A percentile compares a stretch with the other conserved stretches of the same genome.
Conservation (phyloP, 78 protist genomes). For the Planoprotostelium fungivorum region DNA sequence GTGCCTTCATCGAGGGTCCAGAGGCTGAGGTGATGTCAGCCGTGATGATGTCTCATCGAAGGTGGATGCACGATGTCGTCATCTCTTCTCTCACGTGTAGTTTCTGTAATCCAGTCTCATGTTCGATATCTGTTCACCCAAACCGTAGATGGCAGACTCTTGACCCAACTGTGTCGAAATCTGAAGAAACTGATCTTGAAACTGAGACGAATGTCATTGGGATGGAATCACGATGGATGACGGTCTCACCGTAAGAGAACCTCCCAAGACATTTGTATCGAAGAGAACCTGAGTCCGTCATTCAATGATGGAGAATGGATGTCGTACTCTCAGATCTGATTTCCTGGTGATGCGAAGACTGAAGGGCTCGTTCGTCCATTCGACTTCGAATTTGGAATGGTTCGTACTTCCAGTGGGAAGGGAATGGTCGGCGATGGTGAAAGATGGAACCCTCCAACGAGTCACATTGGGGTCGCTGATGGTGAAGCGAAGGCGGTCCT, state of each 20-base stretch:
- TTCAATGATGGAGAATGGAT: background rate
- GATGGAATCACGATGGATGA: background rate
- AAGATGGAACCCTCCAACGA: background rate
- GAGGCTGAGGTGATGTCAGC: too few relatives aligned
- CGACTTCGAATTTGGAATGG: background rate
- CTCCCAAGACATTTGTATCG: background rate
- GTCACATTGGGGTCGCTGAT: background rate
- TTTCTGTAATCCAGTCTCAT: constrained; percentile 30
- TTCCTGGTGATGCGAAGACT: background rate
- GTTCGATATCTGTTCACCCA: constrained; percentile 64
- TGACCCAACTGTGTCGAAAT: constrained; percentile 22
- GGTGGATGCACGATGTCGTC: too few relatives aligned
- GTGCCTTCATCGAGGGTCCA: constrained; percentile 51
- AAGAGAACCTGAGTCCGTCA: background rate
- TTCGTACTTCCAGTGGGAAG: background rate
- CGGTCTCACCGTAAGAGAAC: background rate
- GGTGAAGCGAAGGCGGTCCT: background rate
- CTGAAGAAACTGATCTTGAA: constrained; percentile 46
- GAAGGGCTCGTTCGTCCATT: background rate
- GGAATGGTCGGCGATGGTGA: background rate
- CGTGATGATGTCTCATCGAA: too few relatives aligned
- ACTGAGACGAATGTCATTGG: constrained; percentile 11
- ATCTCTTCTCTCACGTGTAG: too few relatives aligned
- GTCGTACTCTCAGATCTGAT: background rate
- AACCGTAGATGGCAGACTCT: constrained; percentile 46